Base-by-base conservation (phyloP, 1,284 basidiomycete genomes). In the Apiotrichum brassicae region DNA sequence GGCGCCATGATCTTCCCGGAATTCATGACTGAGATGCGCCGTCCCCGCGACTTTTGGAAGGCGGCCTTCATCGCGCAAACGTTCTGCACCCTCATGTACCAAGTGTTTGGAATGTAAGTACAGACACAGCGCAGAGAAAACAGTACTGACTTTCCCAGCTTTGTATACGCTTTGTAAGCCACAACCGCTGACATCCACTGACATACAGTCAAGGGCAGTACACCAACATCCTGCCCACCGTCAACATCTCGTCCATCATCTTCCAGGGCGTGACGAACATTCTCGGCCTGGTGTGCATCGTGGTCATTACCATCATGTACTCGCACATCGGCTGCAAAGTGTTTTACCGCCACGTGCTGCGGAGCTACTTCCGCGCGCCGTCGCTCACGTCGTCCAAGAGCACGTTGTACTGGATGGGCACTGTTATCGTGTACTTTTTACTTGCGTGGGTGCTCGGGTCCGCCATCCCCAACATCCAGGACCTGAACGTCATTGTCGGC, bases 21-120 rank as follows among this genome's bases (percentile, higher is more conserved):
- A 62, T 78, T 84, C 62, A 79, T 84, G 77, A 77, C 81, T 2
- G 83, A 85, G 65, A 85, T 85, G 83, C 75, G 78, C n/a, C 76
- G 82, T 5, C 83, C 83, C 0, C 79, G 80, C 77, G 82, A 85
- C 63, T 85, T 85, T 59, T 84, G 81, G 79, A 84, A 83, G 63
- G 42, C 42, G 3, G 42, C 42, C 1, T 58, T 76, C 75, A 57
- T 43, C 32, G 79, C 81, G 0, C 81, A 85, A 60, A 45, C 75
- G 3, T 66, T 85, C 36, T 84, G 85, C 59, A 76, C 76, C 58
- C 43, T 70, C 22, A 76, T 78, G 4, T 85, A 52, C 46, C 47
- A 46, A 46, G n/a, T 52, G 20, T 52, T 52, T n/a, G 82, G 82
- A 11, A 46, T 76, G 26, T 76, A 67, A 19, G 76, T 78, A 3